Percentiles rank a stretch among this genome's conserved stretches.
phyloP scores from a whole-genome alignment of 768 basidiomycete genomes.

The Kwoniella bestiolae region DNA sequence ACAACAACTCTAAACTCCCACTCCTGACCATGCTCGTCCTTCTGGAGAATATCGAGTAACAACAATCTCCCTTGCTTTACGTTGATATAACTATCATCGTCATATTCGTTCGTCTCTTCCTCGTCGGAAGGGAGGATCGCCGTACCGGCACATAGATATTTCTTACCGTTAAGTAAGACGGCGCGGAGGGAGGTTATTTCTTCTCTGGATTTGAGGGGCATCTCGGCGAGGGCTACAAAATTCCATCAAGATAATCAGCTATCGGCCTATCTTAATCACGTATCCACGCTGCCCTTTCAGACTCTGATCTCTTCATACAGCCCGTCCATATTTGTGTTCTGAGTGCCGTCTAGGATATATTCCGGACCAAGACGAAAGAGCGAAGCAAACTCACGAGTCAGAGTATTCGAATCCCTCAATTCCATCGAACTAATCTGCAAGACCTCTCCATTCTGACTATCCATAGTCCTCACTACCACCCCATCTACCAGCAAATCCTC shows the following conservation, averaged over 20 bases:
- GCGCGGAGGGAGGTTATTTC: slow-evolving; percentile 38
- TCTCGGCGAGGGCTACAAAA: slow-evolving; percentile 35
- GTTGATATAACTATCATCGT: slow-evolving; percentile 21
- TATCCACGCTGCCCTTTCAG: no score
- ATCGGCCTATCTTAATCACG: no score
- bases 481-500: slow-evolving; percentile 34
- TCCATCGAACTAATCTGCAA: slow-evolving; percentile 40
- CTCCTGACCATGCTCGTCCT: slow-evolving; percentile 4
- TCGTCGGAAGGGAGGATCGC: slow-evolving; percentile 41
- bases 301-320: no score
- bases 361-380: not conserved
- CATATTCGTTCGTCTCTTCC: slow-evolving; percentile 34
- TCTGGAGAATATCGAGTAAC: slow-evolving; percentile 26
- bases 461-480: slow-evolving; percentile 30
- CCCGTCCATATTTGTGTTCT: no score
- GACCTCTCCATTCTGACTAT: slow-evolving; percentile 47
- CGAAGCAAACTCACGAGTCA: slow-evolving; percentile 35
- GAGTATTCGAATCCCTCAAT: slow-evolving; percentile 40
- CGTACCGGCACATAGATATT: slow-evolving; percentile 49
- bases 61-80: slow-evolving; percentile 40
- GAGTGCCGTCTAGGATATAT: no score
- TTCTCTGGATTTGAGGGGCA: slow-evolving; percentile 38
- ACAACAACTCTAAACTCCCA: slow-evolving; percentile 9
- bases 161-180: slow-evolving; percentile 35
- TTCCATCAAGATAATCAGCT: slow-evolving; percentile 4